Evolutionary conservation across 1,139 yeast species (phyloP).

Genomic region (Citeromyces hawaiiensis): DNA sequence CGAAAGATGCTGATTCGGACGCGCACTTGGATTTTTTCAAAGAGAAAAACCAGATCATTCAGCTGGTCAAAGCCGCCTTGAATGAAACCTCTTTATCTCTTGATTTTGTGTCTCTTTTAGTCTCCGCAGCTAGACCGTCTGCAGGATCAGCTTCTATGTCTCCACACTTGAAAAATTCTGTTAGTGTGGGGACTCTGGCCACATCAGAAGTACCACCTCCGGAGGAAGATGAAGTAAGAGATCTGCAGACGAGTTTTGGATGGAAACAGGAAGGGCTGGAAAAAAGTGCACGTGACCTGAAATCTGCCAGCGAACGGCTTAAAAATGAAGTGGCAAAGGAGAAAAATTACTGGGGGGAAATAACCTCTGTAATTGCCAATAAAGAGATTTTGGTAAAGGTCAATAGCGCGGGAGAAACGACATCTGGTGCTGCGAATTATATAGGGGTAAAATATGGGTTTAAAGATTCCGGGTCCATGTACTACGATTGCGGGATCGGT

Average conservation of each 20-base stretch:
- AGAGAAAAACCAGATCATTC: conserved; percentile 42
- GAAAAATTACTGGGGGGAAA: conserved; percentile 59
- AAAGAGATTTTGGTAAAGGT: conserved; percentile 68
- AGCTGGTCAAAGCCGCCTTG: conserved; percentile 51
- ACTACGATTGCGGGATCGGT: conserved; percentile 65
- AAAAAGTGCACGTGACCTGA: conserved; percentile 38
- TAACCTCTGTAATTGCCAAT: conserved; percentile 35
- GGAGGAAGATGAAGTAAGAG: conserved; percentile 16
- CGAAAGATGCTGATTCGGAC: conserved; percentile 4
- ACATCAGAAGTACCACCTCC: conserved; percentile 15
- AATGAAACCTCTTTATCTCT: conserved; percentile 83
- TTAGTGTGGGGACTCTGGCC: conserved; percentile 62
- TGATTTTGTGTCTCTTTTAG: conserved; percentile 73
- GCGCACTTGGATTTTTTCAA: conserved; percentile 37
- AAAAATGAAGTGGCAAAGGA: conserved; percentile 47
- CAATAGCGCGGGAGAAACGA: conserved; percentile 26
- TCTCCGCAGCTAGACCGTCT: conserved; percentile 75
- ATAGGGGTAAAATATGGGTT: conserved; percentile 83
- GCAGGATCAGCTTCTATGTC: conserved; percentile 84
- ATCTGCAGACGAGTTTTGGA: conserved; percentile 51
- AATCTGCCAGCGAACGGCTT: conserved; percentile 36
- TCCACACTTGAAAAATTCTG: conserved; percentile 65
- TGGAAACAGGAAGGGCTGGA: conserved; percentile 72
- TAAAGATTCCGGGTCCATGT: conserved; percentile 80
- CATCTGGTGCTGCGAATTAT: conserved; percentile 17